Evolutionary conservation across 129 eudicot species (phyloP), one percentile per base, ranked within the genome.

Genomic region (Escallonia herrerae): DNA sequence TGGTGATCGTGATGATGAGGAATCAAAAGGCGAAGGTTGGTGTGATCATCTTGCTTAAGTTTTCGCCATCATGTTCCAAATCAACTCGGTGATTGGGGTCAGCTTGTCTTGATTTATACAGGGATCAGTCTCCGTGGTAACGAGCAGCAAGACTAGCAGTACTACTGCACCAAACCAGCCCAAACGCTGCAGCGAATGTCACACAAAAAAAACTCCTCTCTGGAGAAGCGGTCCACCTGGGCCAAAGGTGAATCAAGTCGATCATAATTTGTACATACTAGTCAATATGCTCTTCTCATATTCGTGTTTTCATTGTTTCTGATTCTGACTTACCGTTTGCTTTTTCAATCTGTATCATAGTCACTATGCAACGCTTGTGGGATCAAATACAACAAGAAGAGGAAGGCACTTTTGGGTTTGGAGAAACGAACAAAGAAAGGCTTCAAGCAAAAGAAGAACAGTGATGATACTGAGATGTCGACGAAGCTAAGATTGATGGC

Each of bases 181-280:
- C 12, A 65, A 65, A 56, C n/a, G 58, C 37, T 65, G 69, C 7
- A 8, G 59, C 40, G 69, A 65, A 5, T 65, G 69, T 65, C 43
- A 65, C 43, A 65, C 69, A 10, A 65, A 58, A 65, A 65, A 56
- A 65, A 65, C 69, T 22, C 69, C 69, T 65, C 60, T 65, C 12
- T 65, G 69, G 69, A 65, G 69, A 53, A 58, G 69, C 38, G 69
- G 69, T 8, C 69, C 69, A 65, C 5, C 40, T 65, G 69, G 69
- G 3, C 69, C 69, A 38, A 65, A 65, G 69, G 69, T 65, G 47
- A n/a, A 37, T 47, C 14, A 51, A 51, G 11, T 7, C 9, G 12
- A 7, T 7, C 56, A 65, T 22, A 22, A 22, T 22, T 22, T 22
- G 33, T 22, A 1, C 33, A 22, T 22, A 65, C 12, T 4, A 65